Evolutionary conservation across 2,329 filamentous ascomycete species (phyloP).

Genomic region (Xylariaceae sp.): DNA sequence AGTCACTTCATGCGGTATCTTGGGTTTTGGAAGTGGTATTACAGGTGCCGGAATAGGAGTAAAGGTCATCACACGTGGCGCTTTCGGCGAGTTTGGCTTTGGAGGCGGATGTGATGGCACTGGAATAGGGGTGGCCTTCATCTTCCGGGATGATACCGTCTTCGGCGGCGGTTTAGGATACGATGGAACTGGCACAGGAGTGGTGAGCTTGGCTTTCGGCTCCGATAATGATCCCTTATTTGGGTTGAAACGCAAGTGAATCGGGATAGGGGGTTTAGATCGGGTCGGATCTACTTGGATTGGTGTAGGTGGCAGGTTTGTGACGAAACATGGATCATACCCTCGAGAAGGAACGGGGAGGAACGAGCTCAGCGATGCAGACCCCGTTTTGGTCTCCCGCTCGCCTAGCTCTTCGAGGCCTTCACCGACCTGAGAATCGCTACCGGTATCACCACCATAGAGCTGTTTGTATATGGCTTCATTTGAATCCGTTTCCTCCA

Average conservation of each 20-base stretch:
- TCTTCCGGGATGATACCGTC: background rate
- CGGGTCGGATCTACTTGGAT: conserved; percentile 3
- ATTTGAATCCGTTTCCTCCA: conserved; percentile 37
- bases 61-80: background rate
- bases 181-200: conserved; percentile 25
- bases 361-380: conserved; percentile 13
- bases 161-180: conserved; percentile 9
- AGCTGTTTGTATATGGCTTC: conserved; percentile 40
- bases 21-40: background rate
- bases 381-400: background rate
- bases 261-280: conserved; percentile 15
- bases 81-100: background rate
- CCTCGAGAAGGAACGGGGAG: conserved; percentile 17
- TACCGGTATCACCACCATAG: conserved; percentile 19
- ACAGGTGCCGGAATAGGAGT: conserved; percentile 4
- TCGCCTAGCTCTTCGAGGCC: background rate
- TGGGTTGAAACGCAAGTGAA: conserved; percentile 18
- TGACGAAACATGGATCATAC: conserved; percentile 23
- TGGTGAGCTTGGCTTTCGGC: conserved; percentile 21
- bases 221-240: conserved; percentile 12
- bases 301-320: conserved; percentile 20
- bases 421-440: background rate
- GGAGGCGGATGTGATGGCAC: conserved; percentile 4
- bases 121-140: conserved; percentile 18
- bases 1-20: background rate